Conservation (phyloP, 1,139 yeast genomes). For the Suhomyces terraborum region DNA sequence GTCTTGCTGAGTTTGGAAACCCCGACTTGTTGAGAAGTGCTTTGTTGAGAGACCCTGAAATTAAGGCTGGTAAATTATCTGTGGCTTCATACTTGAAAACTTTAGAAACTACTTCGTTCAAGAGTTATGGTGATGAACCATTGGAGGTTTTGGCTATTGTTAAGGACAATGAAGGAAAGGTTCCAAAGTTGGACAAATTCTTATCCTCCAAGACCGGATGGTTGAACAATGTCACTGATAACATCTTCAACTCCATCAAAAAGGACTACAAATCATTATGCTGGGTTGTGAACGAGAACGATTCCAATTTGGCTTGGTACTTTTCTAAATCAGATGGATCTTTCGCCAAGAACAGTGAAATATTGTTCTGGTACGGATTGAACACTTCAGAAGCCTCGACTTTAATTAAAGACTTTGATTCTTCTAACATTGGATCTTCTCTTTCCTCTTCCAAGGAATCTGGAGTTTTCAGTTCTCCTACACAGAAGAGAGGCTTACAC, state of each 20-base stretch:
- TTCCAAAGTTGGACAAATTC: constrained; percentile 85
- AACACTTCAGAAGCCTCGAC: constrained; percentile 62
- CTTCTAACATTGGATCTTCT: constrained; percentile 37
- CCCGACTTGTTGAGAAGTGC: constrained; percentile 77
- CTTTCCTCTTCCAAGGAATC: constrained; percentile 45
- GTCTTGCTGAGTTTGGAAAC: constrained; percentile 71
- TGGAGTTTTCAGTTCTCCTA: constrained; percentile 40
- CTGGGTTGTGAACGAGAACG: constrained; percentile 91
- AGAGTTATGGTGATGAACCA: constrained; percentile 93
- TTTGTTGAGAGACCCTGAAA: constrained; percentile 73
- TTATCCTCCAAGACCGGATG: constrained; percentile 89
- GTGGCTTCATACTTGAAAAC: constrained; percentile 82
- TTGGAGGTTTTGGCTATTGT: constrained; percentile 92
- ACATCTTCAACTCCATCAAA: constrained; percentile 79
- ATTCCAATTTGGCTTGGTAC: constrained; percentile 88
- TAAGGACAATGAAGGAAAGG: constrained; percentile 38
- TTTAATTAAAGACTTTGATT: constrained; percentile 66
- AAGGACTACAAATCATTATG: constrained; percentile 73
- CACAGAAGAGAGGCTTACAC: constrained; percentile 47
- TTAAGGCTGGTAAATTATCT: constrained; percentile 66
- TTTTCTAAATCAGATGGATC: constrained; percentile 94
- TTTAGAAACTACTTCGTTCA: constrained; percentile 64
- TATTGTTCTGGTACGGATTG: constrained; percentile 94
- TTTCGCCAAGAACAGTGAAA: constrained; percentile 83
- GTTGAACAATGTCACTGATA: constrained; percentile 96